Conservation (phyloP, 306 rosid species). For the Sicyos edulis region DNA sequence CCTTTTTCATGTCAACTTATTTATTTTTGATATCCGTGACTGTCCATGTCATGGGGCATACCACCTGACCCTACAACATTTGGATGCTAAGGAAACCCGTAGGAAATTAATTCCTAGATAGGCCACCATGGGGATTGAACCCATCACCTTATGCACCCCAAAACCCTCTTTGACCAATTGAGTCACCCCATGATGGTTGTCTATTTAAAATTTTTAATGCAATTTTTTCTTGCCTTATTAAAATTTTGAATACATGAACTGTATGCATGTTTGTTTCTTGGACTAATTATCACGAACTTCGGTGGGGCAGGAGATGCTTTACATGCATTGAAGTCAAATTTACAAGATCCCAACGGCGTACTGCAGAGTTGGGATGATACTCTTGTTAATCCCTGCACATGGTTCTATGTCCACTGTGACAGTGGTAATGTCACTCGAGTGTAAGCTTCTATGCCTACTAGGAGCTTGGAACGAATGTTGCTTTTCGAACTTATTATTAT, state of each 20-base stretch:
- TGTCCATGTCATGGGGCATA: no score
- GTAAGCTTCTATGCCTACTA: conserved; percentile 43
- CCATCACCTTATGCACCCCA: no score
- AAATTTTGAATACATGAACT: conserved; percentile 1
- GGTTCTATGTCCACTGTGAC: conserved; percentile 93
- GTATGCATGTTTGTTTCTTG: conserved; percentile 11
- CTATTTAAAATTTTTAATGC: no score
- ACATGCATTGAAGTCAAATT: conserved; percentile 63
- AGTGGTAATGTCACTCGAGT: conserved; percentile 84
- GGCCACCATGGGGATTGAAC: no score
- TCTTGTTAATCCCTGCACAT: conserved; percentile 90
- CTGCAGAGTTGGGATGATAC: conserved; percentile 92
- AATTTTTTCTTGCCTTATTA: background rate
- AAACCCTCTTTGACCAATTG: no score
- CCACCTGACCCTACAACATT: no score
- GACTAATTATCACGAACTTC: background rate
- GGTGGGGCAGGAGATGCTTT: conserved; percentile 69
- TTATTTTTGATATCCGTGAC: no score
- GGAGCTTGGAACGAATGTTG: background rate
- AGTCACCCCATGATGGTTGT: no score
- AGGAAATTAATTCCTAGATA: no score
- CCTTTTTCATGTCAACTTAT: background rate
- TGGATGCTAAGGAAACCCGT: no score
- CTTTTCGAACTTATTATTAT: background rate
- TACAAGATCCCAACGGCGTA: conserved; percentile 82